Evolutionary conservation across 768 basidiomycete species (phyloP), one percentile per base, ranked within the genome.

Genomic region (Lactarius sanguifluus): DNA sequence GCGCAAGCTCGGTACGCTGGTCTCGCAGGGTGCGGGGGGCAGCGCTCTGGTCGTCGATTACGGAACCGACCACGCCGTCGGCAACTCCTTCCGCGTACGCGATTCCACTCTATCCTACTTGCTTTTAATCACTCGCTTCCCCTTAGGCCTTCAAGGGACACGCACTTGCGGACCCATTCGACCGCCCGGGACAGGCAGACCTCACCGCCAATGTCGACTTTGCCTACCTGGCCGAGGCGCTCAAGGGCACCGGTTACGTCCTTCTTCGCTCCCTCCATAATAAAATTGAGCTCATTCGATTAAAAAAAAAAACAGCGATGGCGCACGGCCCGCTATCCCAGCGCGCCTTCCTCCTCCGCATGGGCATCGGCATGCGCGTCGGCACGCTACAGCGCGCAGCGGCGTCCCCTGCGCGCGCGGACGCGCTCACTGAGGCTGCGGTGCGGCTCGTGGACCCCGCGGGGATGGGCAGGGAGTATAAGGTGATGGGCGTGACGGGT

Each of bases 121-220:
- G 3, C 15, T 32, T 1, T 12, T 25, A 8, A 25, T 55, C 66
- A 23, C 13, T 58, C 25, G n/a, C 47, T 5, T 16, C 34, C 18
- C 28, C 38, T 10, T 66, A 98, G 96, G 97, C 91, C 0, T 98
- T 99, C 82, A 89, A 89, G 75, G 80, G 86, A 25, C 97, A 98
- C 74, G 82, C 87, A 65, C 86, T 94, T 16, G 90, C 92, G 1
- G 90, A 96, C 74, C 81, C 92, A 4, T 96, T 98, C 73, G 81
- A 90, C 61, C 79, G 82, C 12, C 95, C 96, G 0, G 97, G 97
- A 20, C 83, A 91, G 50, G 90, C 91, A 50, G 97, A 99, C 76
- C 78, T 98, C 57, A 99, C 97, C 0, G 88, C 91, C n/a, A 97
- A 98, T 73, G 96, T 99, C 57, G 96, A 99, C 77, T 98, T 98